Base-by-base conservation (phyloP, 805 yeast species). In the Metschnikowia lachancei region DNA sequence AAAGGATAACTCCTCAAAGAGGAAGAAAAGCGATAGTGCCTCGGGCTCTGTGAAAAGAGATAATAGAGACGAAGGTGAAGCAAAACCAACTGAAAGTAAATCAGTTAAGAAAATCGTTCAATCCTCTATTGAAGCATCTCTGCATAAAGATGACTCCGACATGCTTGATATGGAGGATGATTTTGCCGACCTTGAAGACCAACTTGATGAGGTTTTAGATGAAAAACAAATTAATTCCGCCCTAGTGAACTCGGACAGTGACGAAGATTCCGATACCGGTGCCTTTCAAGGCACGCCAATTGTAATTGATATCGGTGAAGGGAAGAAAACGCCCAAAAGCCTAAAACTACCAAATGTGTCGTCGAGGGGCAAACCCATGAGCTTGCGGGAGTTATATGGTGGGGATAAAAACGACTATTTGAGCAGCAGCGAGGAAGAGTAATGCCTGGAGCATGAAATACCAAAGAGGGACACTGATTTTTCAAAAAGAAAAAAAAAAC, bases 151-250 rank as follows among this genome's bases (percentile, higher is more conserved):
- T 5, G 44, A 41, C 4, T 48, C 36, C 6, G 50, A 39, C 13
- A 46, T 53, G 10, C 46, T 46, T n/a, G 70, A 63, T 16, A 52
- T 60, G 49, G 69, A 62, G 24, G 75, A 72, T 54, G 76, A 71
- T 24, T 72, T 72, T 47, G 66, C 66, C 34, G 76, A 71, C 51
- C 61, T 72, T 36, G 77, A 72, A 42, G 70, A 69, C 46, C 72
- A 72, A 47, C 54, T 72, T 31, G 65, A 70, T 44, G 74, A 72
- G 50, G 75, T 70, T 5, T 54, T 72, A 33, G 74, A 62, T 29
- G 65, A 37, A 18, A 39, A 18, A 13, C 43, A 40, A 18, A 35
- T 28, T 14, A 62, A 17, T 57, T 59, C 12, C 39, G 18, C 31
- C 20, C 36, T 17, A 18, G 26, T 19, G 9, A 32, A 20, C 17